phyloP scores from a whole-genome alignment of 345 rosid species.

The Balakata baccata region DNA sequence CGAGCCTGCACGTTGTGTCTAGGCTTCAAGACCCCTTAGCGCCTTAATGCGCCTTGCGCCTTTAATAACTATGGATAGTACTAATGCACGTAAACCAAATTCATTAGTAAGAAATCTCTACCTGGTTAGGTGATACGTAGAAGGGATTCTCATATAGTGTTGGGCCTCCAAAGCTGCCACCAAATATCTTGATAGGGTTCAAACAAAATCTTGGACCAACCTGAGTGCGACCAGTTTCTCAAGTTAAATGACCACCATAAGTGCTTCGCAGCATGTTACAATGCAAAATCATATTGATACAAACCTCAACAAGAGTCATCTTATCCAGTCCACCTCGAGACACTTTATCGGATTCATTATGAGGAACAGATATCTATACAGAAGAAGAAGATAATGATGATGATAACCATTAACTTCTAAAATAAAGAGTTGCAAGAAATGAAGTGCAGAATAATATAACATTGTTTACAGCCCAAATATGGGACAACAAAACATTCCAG shows the following conservation, averaged over 20 bases:
- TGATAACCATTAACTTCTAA: background rate
- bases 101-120: constrained; percentile 11
- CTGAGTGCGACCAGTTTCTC: constrained; percentile 32
- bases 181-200: constrained; percentile 91
- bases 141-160: constrained; percentile 86
- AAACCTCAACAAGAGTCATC: constrained; percentile 95
- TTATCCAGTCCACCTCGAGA: constrained; percentile 81
- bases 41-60: too few relatives aligned
- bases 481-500: background rate
- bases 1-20: too few relatives aligned
- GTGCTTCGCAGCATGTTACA: background rate
- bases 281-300: constrained; percentile 7
- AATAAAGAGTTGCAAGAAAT: background rate
- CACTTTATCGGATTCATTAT: constrained; percentile 82
- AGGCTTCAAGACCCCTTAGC: too few relatives aligned
- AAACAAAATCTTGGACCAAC: constrained; percentile 99
- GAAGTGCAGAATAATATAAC: too few relatives aligned
- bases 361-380: constrained; percentile 81
- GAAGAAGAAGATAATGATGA: background rate
- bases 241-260: constrained; percentile 4
- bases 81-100: background rate
- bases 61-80: too few relatives aligned
- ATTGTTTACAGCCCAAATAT: too few relatives aligned
- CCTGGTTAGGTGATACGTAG: constrained; percentile 91
- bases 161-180: constrained; percentile 95